phyloP scores from a whole-genome alignment of 495 filamentous ascomycete species.

The Cercophora samala region DNA sequence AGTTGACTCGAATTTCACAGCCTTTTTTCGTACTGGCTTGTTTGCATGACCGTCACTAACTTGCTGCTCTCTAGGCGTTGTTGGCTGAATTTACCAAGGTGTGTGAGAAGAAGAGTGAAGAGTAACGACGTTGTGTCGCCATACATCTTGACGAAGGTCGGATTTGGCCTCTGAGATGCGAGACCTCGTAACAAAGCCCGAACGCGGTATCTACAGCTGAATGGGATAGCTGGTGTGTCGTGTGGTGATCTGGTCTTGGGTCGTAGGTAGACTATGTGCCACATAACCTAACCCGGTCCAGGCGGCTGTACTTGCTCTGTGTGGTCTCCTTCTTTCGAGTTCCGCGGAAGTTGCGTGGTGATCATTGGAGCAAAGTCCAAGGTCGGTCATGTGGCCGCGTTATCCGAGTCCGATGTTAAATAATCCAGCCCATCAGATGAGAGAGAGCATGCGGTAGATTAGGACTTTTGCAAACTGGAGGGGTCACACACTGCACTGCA shows the following conservation, averaged over 20 bases:
- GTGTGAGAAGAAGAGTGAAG: constrained; percentile 5
- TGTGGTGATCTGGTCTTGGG: too few species aligned
- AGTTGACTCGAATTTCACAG: constrained; percentile 4
- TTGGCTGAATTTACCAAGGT: constrained; percentile 19
- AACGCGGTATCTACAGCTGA: too few species aligned
- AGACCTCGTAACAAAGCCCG: too few species aligned
- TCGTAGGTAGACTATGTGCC: too few species aligned
- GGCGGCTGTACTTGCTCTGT: too few species aligned
- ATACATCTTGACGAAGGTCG: too few species aligned
- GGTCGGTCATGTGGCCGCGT: background rate
- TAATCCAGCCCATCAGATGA: background rate
- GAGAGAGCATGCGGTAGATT: background rate
- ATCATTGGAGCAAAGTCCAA: background rate
- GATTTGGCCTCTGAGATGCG: too few species aligned
- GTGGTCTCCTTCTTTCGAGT: too few species aligned
- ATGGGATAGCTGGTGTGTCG: too few species aligned
- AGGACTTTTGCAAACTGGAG: background rate
- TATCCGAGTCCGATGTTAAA: background rate
- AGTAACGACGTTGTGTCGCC: background rate
- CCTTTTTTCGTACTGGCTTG: background rate
- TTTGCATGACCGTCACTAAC: background rate
- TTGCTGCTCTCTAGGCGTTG: constrained; percentile 10
- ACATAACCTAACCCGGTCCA: too few species aligned
- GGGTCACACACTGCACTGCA: too few species aligned
- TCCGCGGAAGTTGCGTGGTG: too few species aligned